Base-by-base conservation (phyloP, 2,329 filamentous ascomycete genomes). In the Colletotrichum plurivorum region DNA sequence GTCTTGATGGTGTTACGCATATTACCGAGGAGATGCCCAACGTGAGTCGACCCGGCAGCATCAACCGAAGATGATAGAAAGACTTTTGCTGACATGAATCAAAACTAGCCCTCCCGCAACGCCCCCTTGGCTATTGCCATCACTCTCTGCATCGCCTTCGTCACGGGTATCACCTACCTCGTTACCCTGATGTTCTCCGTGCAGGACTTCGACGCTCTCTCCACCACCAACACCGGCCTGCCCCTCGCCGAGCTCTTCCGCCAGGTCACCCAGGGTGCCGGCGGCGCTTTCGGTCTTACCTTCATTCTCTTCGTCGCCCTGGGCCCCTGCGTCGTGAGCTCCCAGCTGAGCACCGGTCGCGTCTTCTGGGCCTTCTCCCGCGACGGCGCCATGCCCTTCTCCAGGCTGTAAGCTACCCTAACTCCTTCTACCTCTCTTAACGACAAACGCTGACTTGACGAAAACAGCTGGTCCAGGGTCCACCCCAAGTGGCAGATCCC, bases 1-100 rank as follows among this genome's bases (percentile, higher is more conserved):
- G 84, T 0, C 75, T 87, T 1, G 85, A 87, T 70, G 82, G 82
- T 1, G 81, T 83, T 5, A 82, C 82, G 0, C 84, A 87, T 73
- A 83, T 87, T 51, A 83, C 84, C 0, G 84, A 86, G 71, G 85
- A 87, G 74, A 85, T 86, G 76, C 80, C 82, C n/a, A 83, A 83
- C 66, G 83, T 84, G 70, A 76, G 83, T 77, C 63, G 16, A 10
- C 31, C 31, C 20, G 12, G 15, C 25, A 1, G 5, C 1, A 3
- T 31, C 2, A 13, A 12, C n/a, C 20, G 12, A 15, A 1, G 20
- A 20, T 18, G 5, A 18, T n/a, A n/a, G n/a, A n/a, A n/a, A n/a
- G n/a, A n/a, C n/a, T n/a, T n/a, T n/a, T n/a, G n/a, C n/a, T n/a
- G n/a, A n/a, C 15, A 1, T 16, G 31, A 36, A 1, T 0, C 12